Base-by-base conservation (phyloP, 352 stramenopile species). In the Pythium chondricola region DNA sequence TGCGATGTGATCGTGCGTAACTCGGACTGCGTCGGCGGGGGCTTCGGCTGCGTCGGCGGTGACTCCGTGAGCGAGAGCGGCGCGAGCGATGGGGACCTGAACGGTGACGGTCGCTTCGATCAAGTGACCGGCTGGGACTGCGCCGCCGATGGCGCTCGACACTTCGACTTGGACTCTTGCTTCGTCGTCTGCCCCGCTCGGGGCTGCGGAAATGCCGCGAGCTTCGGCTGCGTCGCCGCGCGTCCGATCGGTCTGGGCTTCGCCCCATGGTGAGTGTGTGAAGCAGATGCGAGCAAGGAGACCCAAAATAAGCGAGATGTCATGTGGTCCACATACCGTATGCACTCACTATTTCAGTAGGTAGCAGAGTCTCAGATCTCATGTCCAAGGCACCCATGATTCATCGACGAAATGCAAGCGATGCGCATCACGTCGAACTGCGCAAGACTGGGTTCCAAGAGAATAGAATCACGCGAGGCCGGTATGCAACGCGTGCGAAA, bases 51-150 rank as follows among this genome's bases (percentile, higher is more conserved):
- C 53, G 41, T 7, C 48, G 52, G 24, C 37, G n/a, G 26, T 47
- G 25, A 40, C 56, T 39, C n/a, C 35, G 43, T 8, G 33, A 49
- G 14, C 29, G 22, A 22, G 43, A 54, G 2, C 36, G 29, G 9
- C 36, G 32, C n/a, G 49, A 49, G n/a, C 45, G 48, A 10, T 41
- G 45, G 4, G 26, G 39, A 25, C 39, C 27, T 18, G 27, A 27
- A 14, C n/a, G 37, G 8, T 42, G 31, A 18, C 29, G 51, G n/a
- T 22, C 43, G 30, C 30, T 38, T 17, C 39, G 53, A 16, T 53
- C 56, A n/a, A 45, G 52, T 8, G 65, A 74, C 40, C 63, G 63
- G 39, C 65, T 79, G 16, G 29, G 24, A 38, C 62, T 71, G 17
- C 56, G 51, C 21, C 49, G 55, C 3, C 48, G 52, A 42, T 32